Conservation (phyloP, 768 basidiomycete species). For the Strobilomyces dryophilus region DNA sequence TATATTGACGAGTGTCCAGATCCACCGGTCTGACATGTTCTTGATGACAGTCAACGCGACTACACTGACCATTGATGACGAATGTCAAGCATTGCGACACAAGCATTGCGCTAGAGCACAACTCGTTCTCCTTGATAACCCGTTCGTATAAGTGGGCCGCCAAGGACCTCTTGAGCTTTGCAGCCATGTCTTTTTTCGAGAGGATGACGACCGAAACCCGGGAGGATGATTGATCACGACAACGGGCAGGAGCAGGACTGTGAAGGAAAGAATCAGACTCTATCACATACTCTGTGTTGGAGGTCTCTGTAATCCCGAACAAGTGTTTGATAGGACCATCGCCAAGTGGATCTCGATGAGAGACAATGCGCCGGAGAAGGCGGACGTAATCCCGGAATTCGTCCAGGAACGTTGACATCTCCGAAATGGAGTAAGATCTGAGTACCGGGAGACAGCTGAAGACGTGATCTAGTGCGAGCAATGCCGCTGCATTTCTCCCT, state of each 20-base stretch:
- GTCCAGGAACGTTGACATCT: slow-evolving; percentile 6
- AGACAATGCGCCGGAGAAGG: slow-evolving; percentile 3
- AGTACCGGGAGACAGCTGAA: slow-evolving; percentile 12
- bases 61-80: slow-evolving; percentile 32
- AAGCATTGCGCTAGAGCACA: slow-evolving; percentile 25
- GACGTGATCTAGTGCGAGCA: slow-evolving; percentile 8
- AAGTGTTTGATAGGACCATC: slow-evolving; percentile 25
- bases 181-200: slow-evolving; percentile 20
- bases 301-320: slow-evolving; percentile 9
- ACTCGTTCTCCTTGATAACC: slow-evolving; percentile 32
- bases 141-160: slow-evolving; percentile 22
- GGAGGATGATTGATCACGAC: background rate
- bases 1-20: slow-evolving; percentile 33
- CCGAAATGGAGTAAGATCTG: slow-evolving; percentile 17
- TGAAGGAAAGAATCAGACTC: slow-evolving; percentile 9
- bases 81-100: slow-evolving; percentile 34
- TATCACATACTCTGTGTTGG: slow-evolving; percentile 8
- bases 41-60: slow-evolving; percentile 29
- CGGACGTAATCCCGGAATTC: slow-evolving; percentile 4
- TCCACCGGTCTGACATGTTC: slow-evolving; percentile 32
- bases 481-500: background rate
- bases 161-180: slow-evolving; percentile 24
- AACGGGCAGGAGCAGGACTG: background rate
- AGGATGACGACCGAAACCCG: background rate
- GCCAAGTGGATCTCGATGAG: slow-evolving; percentile 4